Conservation (phyloP, 495 filamentous ascomycete genomes). For the Neurospora pannonica region DNA sequence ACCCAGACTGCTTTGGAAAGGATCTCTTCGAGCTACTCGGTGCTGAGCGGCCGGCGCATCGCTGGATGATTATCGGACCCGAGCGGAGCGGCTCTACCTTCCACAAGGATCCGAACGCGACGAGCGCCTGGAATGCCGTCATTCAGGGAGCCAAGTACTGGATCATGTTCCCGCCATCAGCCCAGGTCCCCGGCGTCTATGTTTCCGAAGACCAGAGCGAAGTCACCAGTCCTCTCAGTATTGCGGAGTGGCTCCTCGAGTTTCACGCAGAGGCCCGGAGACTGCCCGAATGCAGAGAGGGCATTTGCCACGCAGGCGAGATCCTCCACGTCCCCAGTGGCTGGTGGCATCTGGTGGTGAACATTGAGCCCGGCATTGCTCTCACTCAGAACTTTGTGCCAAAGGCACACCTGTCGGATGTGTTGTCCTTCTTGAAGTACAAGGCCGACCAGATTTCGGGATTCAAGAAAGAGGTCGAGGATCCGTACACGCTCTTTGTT, state of each 20-base stretch:
- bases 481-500: conserved; percentile 72
- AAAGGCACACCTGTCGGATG: conserved; percentile 58
- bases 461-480: conserved; percentile 61
- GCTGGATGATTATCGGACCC: conserved; percentile 92
- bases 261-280: conserved; percentile 84
- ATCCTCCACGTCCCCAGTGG: conserved; percentile 86
- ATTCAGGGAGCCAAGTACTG: conserved; percentile 90
- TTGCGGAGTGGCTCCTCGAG: conserved; percentile 87
- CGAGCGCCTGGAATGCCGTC: conserved; percentile 93
- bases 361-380: conserved; percentile 72
- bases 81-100: conserved; percentile 88
- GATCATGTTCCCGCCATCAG: conserved; percentile 74
- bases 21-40: conserved; percentile 83
- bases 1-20: conserved; percentile 78
- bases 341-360: conserved; percentile 97
- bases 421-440: conserved; percentile 72
- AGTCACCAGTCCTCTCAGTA: conserved; percentile 88
- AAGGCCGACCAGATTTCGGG: conserved; percentile 80
- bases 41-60: conserved; percentile 69
- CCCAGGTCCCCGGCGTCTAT: conserved; percentile 69
- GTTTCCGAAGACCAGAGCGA: conserved; percentile 89
- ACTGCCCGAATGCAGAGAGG: conserved; percentile 73
- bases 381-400: conserved; percentile 97
- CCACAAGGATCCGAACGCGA: conserved; percentile 68
- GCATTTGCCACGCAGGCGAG: conserved; percentile 78